Base-by-base conservation (phyloP, 2,329 filamentous ascomycete genomes). In the Neopestalotiopsis clavispora region DNA sequence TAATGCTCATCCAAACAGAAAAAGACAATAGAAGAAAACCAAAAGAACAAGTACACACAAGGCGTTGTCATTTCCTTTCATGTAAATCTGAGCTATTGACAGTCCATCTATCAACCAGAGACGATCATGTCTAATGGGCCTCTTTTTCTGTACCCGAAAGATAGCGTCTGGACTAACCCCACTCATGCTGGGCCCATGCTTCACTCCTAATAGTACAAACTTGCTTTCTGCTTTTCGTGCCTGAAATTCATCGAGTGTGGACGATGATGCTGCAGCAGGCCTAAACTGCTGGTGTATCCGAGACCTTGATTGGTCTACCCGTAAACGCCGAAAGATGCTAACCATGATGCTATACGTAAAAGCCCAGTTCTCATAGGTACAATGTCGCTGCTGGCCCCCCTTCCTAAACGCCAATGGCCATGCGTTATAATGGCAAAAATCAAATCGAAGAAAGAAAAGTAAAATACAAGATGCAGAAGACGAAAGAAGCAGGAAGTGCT, bases 271-370 rank as follows among this genome's bases (percentile, higher is more conserved):
- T n/a, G n/a, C 42, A 28, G 14, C 28, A 57, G 13, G n/a, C 28
- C 30, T 12, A 23, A 28, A 57, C 20, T 30, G 42, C 52, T 28
- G 65, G 17, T 60, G 38, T 67, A 45, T 40, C 59, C 59, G 59
- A 62, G 32, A 34, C 30, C 34, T 20, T 42, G 52, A 30, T 34
- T 32, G 14, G 30, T n/a, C 56, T 40, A 23, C 28, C 20, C 40
- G 32, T 60, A n/a, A 67, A 67, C 65, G 65, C 65, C 65, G 42
- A 67, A 67, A 67, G 42, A 60, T 67, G 65, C 65, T 42, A 60
- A 66, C 32, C 23, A 12, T 58, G 14, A 66, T 57, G 49, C 49
- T 34, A 58, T 49, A 30, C 34, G 14, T 45, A 59, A 59, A 57
- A 12, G 23, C 23, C 23, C 17, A 17, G 20, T 38, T 60, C 20